Percentiles rank a stretch among this genome's conserved stretches.
These are phyloP conservation scores for Verticillium klebahnii DNA, from an alignment of 2,329 filamentous ascomycete genomes.

Conservation along the genomic window DNA sequence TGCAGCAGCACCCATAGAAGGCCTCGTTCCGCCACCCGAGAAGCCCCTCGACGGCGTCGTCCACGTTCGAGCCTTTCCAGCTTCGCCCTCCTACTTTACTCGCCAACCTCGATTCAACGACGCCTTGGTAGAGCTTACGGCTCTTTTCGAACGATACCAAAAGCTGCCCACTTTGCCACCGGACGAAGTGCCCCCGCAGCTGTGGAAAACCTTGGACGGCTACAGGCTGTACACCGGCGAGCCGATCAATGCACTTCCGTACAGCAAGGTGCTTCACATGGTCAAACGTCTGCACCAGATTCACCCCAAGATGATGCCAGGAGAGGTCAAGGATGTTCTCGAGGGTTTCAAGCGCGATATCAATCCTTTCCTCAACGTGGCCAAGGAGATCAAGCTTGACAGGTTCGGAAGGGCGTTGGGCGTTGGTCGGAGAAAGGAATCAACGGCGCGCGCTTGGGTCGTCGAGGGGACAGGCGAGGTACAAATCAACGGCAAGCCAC, in stretches of 20 bases:
- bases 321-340: constrained; percentile 62
- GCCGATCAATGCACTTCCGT: constrained; percentile 70
- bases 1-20: not conserved
- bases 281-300: constrained; percentile 82
- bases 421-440: constrained; percentile 82
- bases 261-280: constrained; percentile 69
- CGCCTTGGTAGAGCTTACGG: constrained; percentile 68
- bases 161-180: constrained; percentile 65
- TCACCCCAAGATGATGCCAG: constrained; percentile 69
- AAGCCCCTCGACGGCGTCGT: constrained; percentile 26
- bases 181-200: constrained; percentile 58
- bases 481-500: constrained; percentile 81
- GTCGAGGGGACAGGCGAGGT: constrained; percentile 92
- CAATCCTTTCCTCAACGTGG: constrained; percentile 62
- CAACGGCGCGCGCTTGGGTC: constrained; percentile 77
- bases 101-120: constrained; percentile 83
- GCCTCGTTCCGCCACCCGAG: constrained; percentile 4
- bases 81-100: constrained; percentile 92
- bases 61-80: constrained; percentile 72
- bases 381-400: constrained; percentile 65
- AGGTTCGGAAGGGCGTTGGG: constrained; percentile 73
- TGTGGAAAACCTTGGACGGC: constrained; percentile 76
- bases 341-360: constrained; percentile 68
- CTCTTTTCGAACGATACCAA: constrained; percentile 66
- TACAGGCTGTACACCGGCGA: constrained; percentile 71